Conservation (phyloP, 768 basidiomycete genomes). For the Rhodotorula sphaerocarpa region DNA sequence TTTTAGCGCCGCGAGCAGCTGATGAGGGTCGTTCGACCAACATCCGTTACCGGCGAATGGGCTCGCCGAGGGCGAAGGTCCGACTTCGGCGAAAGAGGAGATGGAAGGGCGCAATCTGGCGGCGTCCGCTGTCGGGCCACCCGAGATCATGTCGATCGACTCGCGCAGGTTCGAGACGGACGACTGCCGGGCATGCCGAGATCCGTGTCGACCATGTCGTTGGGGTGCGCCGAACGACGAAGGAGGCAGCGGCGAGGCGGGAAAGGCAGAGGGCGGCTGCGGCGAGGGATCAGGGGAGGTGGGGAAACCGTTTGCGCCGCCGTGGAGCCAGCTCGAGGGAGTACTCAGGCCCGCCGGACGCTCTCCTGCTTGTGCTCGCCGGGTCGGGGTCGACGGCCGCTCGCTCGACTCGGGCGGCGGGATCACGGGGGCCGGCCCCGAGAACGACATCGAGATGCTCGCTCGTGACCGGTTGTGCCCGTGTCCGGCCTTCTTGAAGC, state of each 20-base stretch:
- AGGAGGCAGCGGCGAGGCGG: conserved; percentile 18
- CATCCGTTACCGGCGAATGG: neutral
- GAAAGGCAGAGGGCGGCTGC: conserved; percentile 1
- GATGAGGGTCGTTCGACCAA: conserved; percentile 42
- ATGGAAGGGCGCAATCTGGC: conserved; percentile 17
- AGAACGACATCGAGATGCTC: conserved; percentile 32
- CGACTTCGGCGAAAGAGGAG: conserved; percentile 14
- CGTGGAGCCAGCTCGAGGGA: conserved; percentile 16
- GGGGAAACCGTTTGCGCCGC: neutral
- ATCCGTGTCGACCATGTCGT: conserved; percentile 48
- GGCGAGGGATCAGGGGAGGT: conserved; percentile 10
- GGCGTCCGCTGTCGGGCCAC: conserved; percentile 38
- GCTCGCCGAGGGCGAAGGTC: neutral
- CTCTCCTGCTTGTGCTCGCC: neutral
- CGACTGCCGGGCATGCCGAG: conserved; percentile 75
- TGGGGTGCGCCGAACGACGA: neutral
- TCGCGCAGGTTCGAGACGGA: conserved; percentile 83
- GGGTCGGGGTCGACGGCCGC: neutral
- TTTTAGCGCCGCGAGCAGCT: conserved; percentile 49
- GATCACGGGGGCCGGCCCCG: neutral
- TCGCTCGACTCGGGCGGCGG: neutral
- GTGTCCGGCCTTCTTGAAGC: conserved; percentile 23
- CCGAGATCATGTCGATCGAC: conserved; percentile 84
- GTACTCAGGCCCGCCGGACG: neutral
- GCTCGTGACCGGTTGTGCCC: conserved; percentile 32